Evolutionary conservation across 345 rosid genomes (phyloP), one percentile per base, ranked within the genome.

Genomic region (Anacardium occidentale): DNA sequence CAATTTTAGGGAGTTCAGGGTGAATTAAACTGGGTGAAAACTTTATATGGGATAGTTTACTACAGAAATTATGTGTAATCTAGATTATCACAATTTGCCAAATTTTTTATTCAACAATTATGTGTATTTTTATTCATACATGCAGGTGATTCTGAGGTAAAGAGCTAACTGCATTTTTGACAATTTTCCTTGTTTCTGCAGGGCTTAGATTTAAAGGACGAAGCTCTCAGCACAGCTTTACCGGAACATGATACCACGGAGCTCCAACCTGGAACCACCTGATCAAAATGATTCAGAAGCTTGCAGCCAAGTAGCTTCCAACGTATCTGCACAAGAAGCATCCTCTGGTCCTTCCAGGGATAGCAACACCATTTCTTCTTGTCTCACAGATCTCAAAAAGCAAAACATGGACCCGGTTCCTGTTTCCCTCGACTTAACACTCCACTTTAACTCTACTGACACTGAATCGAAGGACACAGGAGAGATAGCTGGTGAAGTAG

Each of bases 381-480:
- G 76, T 59, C 77, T 68, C 48, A 34, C 82, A 44, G 54, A 75
- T 68, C 62, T 17, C 2, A 0, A 21, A 15, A 78, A 64, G 48
- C 72, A 53, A 80, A 81, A 57, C 59, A 78, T 67, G 1, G 84
- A 81, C 64, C 52, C 75, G 2, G 64, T 20, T 53, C 74, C 74
- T 24, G 76, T 86, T 68, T 90, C 94, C 10, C 94, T 93, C 8
- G 91, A 91, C 80, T 83, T 93, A 75, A 84, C 87, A 18, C 96
- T 90, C 72, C 78, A 77, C 66, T 83, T 80, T 60, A 80, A 74
- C 18, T 76, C 77, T 37, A 74, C 15, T 55, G 86, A 80, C 22
- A 63, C 44, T 0, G 85, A 80, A 78, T 63, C 63, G 53, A 81
- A 83, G 63, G 80, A 69, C 32, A 48, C 70, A 29, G 74, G 74